These are phyloP conservation scores for Abrus pulchellus DNA, from an alignment of 306 rosid genomes.

Conservation along the genomic window DNA sequence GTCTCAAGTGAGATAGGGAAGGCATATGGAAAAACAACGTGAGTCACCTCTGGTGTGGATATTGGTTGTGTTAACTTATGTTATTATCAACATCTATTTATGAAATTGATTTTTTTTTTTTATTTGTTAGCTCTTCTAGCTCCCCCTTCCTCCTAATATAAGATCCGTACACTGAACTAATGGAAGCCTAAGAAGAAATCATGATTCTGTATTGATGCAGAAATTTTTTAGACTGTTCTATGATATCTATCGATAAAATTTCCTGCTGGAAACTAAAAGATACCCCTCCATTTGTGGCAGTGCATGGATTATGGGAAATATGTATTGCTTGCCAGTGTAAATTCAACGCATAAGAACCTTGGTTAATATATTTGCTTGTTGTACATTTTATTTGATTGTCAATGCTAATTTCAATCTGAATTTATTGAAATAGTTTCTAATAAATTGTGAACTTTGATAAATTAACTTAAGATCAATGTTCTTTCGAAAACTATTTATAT, in stretches of 20 bases:
- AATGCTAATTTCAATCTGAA: slow-evolving; percentile 13
- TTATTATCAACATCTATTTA: slow-evolving; percentile 14
- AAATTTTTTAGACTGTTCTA: not conserved
- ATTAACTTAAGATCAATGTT: not conserved
- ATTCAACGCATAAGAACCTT: slow-evolving; percentile 23
- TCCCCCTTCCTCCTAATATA: not conserved
- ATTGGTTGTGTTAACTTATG: slow-evolving; percentile 10
- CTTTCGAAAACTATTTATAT: not conserved
- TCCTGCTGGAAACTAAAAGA: not conserved
- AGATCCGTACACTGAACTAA: slow-evolving; percentile 4
- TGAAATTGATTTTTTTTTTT: not conserved
- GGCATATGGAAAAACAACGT: slow-evolving; percentile 95
- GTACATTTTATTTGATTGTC: slow-evolving; percentile 24
- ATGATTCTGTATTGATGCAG: slow-evolving; percentile 11
- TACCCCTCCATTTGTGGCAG: slow-evolving; percentile 16
- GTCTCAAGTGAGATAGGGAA: slow-evolving; percentile 99
- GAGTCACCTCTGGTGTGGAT: slow-evolving; percentile 47
- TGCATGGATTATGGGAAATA: not conserved
- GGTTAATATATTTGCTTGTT: slow-evolving; percentile 17
- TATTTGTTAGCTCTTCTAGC: not conserved
- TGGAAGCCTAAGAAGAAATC: slow-evolving; percentile 28
- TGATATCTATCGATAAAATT: not conserved
- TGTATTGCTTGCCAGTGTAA: slow-evolving; percentile 12
- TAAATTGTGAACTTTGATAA: slow-evolving; percentile 21
- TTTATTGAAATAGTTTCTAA: slow-evolving; percentile 14